Evolutionary conservation across 305 asterid species (phyloP).

Genomic region (Nicotiana rustica): DNA sequence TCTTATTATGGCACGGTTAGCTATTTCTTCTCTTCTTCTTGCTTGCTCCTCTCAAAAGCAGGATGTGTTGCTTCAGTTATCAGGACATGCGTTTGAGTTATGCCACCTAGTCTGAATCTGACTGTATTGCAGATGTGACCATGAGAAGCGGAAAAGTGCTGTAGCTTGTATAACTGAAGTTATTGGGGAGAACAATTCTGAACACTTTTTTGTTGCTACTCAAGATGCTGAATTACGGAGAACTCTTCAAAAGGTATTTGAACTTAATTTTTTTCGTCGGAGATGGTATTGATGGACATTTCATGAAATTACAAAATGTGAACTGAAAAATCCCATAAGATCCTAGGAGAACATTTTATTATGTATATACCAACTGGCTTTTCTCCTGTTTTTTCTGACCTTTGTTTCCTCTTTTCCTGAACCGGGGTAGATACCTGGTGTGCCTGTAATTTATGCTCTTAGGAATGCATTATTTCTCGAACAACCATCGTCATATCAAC

Average conservation of each 20-base stretch:
- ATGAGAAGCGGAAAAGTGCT: slow-evolving; percentile 78
- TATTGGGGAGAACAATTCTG: slow-evolving; percentile 75
- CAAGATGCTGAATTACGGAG: slow-evolving; percentile 87
- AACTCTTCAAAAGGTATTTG: slow-evolving; percentile 74
- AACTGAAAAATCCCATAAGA: background rate
- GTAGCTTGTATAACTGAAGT: slow-evolving; percentile 74
- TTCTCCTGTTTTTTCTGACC: slow-evolving; percentile 14
- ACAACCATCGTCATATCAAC: slow-evolving; percentile 78
- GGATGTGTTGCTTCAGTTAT: background rate
- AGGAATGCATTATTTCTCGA: slow-evolving; percentile 87
- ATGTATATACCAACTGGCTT: background rate
- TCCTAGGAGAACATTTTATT: slow-evolving; percentile 5
- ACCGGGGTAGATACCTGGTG: slow-evolving; percentile 81
- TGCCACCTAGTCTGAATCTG: slow-evolving; percentile 32
- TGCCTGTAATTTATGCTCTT: slow-evolving; percentile 79
- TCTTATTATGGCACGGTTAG: slow-evolving; percentile 76
- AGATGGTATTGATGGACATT: background rate
- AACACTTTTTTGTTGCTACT: slow-evolving; percentile 89
- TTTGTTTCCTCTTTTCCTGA: slow-evolving; percentile 30
- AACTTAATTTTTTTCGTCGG: slow-evolving; percentile 12
- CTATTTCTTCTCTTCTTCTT: slow-evolving; percentile 1
- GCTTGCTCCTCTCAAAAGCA: background rate
- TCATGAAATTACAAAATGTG: background rate
- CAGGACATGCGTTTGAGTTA: slow-evolving; percentile 23
- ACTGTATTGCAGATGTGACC: slow-evolving; percentile 71